A percentile compares a stretch with the other conserved stretches of the same genome.
Evolutionary conservation across 345 rosid species (phyloP).

Genomic region (Populus ilicifolia): DNA sequence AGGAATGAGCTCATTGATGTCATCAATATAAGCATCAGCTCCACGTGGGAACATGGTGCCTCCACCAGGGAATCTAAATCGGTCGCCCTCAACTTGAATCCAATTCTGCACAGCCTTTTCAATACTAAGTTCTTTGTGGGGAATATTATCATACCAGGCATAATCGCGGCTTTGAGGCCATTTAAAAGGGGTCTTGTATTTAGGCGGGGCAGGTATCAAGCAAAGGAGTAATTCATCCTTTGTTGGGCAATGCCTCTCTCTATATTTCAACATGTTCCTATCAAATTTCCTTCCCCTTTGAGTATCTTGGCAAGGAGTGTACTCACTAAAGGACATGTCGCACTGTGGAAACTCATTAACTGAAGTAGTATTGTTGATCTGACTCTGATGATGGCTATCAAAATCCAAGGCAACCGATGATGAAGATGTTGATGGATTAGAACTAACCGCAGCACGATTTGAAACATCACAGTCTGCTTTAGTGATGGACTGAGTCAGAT

Average conservation of each 20-base stretch:
- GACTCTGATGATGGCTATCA: conserved; percentile 65
- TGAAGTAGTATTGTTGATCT: conserved; percentile 34
- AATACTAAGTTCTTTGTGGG: conserved; percentile 86
- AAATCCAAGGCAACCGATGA: conserved; percentile 47
- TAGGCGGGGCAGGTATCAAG: conserved; percentile 90
- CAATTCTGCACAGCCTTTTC: conserved; percentile 98
- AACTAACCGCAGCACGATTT: conserved; percentile 20
- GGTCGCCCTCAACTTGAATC: conserved; percentile 90
- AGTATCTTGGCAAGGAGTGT: conserved; percentile 83
- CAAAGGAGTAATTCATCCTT: conserved; percentile 68
- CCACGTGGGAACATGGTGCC: conserved; percentile 96
- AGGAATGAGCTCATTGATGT: conserved; percentile 69
- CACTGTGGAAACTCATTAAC: conserved; percentile 55
- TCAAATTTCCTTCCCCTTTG: conserved; percentile 70
- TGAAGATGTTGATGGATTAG: conserved; percentile 31
- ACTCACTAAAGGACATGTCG: conserved; percentile 66
- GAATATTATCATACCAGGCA: conserved; percentile 95
- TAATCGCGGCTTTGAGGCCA: conserved; percentile 98
- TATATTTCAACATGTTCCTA: conserved; percentile 71
- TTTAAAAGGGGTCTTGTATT: conserved; percentile 86
- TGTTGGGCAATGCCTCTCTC: conserved; percentile 88
- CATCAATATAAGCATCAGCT: conserved; percentile 92
- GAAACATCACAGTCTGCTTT: conserved; percentile 43
- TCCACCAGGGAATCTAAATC: conserved; percentile 94
- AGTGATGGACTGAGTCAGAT: conserved; percentile 34